A percentile compares a stretch with the other conserved stretches of the same genome.
Conservation (phyloP, 352 stramenopile genomes). For the Thalassiosira mediterranea region DNA sequence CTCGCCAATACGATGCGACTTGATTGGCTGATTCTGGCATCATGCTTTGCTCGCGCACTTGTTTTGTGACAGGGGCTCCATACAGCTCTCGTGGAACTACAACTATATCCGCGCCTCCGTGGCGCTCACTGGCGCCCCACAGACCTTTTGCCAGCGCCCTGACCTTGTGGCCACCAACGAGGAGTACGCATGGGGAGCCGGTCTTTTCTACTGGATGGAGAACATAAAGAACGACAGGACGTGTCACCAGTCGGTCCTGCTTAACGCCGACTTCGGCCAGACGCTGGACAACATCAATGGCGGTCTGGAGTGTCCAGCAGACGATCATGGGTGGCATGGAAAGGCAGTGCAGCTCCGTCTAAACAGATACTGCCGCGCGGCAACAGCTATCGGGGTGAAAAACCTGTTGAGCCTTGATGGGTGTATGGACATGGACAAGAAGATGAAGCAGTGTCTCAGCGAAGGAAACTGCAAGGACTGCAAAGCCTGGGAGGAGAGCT, state of each 20-base stretch:
- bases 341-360: conserved; percentile 53
- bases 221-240: conserved; percentile 51
- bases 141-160: conserved; percentile 53
- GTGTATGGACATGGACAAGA: conserved; percentile 8
- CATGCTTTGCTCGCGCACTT: neutral
- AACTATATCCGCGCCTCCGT: conserved; percentile 48
- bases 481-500: neutral
- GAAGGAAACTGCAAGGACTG: conserved; percentile 26
- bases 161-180: conserved; percentile 44
- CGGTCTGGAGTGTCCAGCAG: conserved; percentile 1
- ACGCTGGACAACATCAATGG: conserved; percentile 8
- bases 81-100: conserved; percentile 46
- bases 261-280: conserved; percentile 22
- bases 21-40: too few species aligned
- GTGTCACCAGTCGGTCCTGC: conserved; percentile 37
- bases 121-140: conserved; percentile 35
- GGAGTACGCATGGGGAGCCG: conserved; percentile 50
- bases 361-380: conserved; percentile 54
- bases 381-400: conserved; percentile 13
- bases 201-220: conserved; percentile 55
- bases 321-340: conserved; percentile 41
- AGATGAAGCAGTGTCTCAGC: conserved; percentile 6
- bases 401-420: conserved; percentile 19
- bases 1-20: too few species aligned
- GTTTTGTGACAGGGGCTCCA: too few species aligned